phyloP scores from a whole-genome alignment of 768 basidiomycete species.

The Paxillus ammoniavirescens region DNA sequence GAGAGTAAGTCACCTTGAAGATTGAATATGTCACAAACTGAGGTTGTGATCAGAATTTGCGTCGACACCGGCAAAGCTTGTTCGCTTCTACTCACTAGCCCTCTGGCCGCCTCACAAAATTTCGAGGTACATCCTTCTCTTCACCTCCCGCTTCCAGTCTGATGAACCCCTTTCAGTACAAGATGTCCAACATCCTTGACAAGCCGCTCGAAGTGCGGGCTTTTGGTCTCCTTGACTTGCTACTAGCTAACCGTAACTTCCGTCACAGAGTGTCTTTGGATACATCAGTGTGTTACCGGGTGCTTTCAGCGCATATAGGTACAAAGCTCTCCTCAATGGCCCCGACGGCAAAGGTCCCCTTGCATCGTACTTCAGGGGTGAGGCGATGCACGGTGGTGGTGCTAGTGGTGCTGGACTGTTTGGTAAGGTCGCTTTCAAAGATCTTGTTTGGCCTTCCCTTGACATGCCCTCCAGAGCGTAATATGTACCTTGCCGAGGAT shows the following conservation, averaged over 20 bases:
- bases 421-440: constrained; percentile 26
- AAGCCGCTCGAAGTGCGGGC: constrained; percentile 83
- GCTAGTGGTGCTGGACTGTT: constrained; percentile 66
- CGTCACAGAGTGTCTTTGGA: constrained; percentile 68
- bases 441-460: not conserved
- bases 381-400: constrained; percentile 74
- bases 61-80: constrained; percentile 79
- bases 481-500: constrained; percentile 92
- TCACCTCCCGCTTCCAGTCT: not conserved
- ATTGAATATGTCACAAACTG: not conserved
- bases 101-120: constrained; percentile 91
- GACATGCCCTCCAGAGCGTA: constrained; percentile 50
- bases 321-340: constrained; percentile 83
- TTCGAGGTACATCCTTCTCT: constrained; percentile 58
- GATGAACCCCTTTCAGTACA: constrained; percentile 52
- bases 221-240: not conserved
- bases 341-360: constrained; percentile 87
- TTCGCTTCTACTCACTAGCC: constrained; percentile 66
- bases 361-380: constrained; percentile 92
- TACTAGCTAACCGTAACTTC: not conserved
- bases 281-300: constrained; percentile 89
- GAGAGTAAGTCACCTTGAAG: constrained; percentile 57
- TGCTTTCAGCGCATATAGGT: constrained; percentile 90
- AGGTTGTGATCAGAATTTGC: constrained; percentile 54
- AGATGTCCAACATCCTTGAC: constrained; percentile 95